Conservation (phyloP, 495 filamentous ascomycete genomes). For the Daldinia caldariorum region DNA sequence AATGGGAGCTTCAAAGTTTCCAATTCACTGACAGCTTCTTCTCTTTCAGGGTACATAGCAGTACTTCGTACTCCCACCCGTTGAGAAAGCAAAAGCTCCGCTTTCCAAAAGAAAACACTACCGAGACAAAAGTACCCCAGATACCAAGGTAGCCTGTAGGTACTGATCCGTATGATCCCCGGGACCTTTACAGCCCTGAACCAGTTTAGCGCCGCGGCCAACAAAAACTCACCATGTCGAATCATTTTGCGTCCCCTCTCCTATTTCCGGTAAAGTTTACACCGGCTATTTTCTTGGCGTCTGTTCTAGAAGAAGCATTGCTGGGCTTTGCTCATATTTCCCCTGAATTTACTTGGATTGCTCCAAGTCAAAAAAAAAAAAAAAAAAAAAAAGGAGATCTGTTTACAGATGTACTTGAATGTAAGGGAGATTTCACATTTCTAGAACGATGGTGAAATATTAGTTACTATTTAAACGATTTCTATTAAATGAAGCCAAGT, state of each 20-base stretch:
- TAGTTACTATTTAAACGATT: too few species aligned
- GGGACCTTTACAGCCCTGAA: conserved; percentile 9
- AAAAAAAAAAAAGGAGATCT: conserved; percentile 6
- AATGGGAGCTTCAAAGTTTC: neutral
- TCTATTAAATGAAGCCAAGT: too few species aligned
- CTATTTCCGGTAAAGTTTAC: conserved; percentile 24
- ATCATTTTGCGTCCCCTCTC: conserved; percentile 25
- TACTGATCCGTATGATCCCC: conserved; percentile 32
- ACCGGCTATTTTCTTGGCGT: conserved; percentile 20
- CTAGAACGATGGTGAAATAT: neutral
- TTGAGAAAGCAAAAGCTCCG: conserved; percentile 28
- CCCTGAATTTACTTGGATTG: neutral
- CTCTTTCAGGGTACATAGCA: neutral
- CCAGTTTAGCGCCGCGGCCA: conserved; percentile 21
- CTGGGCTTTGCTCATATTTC: neutral
- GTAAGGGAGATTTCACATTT: neutral
- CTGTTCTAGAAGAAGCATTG: conserved; percentile 9
- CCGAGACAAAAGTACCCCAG: conserved; percentile 32
- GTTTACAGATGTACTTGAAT: neutral
- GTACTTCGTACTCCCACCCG: conserved; percentile 14
- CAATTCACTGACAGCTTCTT: conserved; percentile 29
- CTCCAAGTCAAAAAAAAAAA: too few species aligned
- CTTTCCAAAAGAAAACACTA: conserved; percentile 19
- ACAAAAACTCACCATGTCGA: conserved; percentile 39
- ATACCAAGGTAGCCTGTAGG: too few species aligned